Conservation (phyloP, 192 early-diverging fungal genomes). For the Podila horticola region DNA sequence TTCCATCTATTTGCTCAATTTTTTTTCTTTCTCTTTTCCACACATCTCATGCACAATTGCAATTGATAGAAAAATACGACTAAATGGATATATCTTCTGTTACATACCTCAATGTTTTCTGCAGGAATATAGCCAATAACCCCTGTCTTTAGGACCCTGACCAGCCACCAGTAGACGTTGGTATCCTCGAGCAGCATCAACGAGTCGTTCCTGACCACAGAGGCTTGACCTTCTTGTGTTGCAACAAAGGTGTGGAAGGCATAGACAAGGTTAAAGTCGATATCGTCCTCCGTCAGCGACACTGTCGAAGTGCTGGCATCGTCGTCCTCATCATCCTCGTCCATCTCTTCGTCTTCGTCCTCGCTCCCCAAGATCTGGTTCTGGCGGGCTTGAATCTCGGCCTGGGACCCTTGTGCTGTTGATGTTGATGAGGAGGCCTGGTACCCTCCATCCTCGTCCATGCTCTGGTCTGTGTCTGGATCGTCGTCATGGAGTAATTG, state of each 20-base stretch:
- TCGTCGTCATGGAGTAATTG: slow-evolving; percentile 7
- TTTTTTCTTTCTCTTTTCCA: too few species aligned
- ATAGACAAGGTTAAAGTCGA: slow-evolving; percentile 84
- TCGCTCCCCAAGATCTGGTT: slow-evolving; percentile 51
- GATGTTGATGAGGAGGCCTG: neutral
- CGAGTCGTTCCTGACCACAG: slow-evolving; percentile 81
- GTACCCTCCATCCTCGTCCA: slow-evolving; percentile 11
- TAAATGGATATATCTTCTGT: too few species aligned
- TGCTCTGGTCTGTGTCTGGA: slow-evolving; percentile 13
- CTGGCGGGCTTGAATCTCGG: slow-evolving; percentile 34
- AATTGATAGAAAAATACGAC: too few species aligned
- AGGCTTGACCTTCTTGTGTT: slow-evolving; percentile 86
- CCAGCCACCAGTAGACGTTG: slow-evolving; percentile 87
- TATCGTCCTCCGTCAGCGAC: slow-evolving; percentile 67
- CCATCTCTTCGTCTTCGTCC: slow-evolving; percentile 49
- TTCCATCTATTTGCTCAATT: too few species aligned
- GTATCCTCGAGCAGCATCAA: slow-evolving; percentile 84
- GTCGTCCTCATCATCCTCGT: slow-evolving; percentile 53
- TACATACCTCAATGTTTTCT: slow-evolving; percentile 82
- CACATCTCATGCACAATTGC: too few species aligned
- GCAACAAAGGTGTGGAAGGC: slow-evolving; percentile 88
- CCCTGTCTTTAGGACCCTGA: slow-evolving; percentile 73
- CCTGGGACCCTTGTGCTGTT: neutral
- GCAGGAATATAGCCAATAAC: slow-evolving; percentile 91
- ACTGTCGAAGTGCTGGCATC: slow-evolving; percentile 41